Base-by-base conservation (phyloP, 2,329 filamentous ascomycete species). In the Epichloe hybrida region DNA sequence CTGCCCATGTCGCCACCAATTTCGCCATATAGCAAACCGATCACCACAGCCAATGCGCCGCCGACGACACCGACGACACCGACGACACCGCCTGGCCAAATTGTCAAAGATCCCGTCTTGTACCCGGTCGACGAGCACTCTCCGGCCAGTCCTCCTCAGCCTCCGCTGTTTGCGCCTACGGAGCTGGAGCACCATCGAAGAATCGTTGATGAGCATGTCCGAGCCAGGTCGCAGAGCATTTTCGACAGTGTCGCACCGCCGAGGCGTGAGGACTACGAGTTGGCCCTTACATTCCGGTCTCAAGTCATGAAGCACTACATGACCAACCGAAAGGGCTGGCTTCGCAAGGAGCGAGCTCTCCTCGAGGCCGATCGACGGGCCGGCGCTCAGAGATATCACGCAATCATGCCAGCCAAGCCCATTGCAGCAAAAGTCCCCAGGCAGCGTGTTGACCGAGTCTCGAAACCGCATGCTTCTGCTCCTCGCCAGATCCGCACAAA, bases 1-100 rank as follows among this genome's bases (percentile, higher is more conserved):
- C 63, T 68, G 56, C 71, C 67, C 45, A 70, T 79, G 57, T 83
- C 79, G 36, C 79, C 79, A 27, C 79, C 79, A 3, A 72, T 81
- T 50, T 82, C 79, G 35, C 66, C 67, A 6, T 71, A 70, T 51
- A 71, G 67, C 52, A 71, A 69, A 49, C 54, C 63, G 3, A 63
- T 69, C 48, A 64, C 69, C 46, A 61, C 63, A 34, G 58, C 61
- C 43, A 61, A 56, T 35, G 59, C 64, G 37, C 57, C 58, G 1
- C 57, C 64, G 0, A 52, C 56, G 3, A 65, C 65, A 15, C 57
- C 64, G 0, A 52, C 56, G 3, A 65, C 65, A 15, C 57, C 64
- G 0, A 52, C 56, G 3, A 65, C 65, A 13, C 58, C 65, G 17
- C 55, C 61, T 21, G 52, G 53, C 40, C 61, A 65, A 41, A 11